Evolutionary conservation across 2,329 filamentous ascomycete species (phyloP), one percentile per base, ranked within the genome.

Genomic region (Monascus ruber): DNA sequence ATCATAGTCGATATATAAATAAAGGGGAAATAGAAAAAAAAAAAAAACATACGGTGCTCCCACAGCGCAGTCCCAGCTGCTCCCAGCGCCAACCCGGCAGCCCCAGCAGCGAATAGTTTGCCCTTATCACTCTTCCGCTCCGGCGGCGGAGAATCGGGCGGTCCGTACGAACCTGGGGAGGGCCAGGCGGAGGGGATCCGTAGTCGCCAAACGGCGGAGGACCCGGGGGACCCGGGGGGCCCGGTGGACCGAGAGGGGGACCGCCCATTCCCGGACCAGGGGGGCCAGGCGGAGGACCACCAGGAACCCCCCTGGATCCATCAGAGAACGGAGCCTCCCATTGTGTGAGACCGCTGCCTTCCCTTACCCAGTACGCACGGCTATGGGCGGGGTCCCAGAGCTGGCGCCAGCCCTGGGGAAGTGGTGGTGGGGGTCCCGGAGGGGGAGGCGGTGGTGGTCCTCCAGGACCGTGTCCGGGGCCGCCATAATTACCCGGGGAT

Each of bases 321-420:
- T 28, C 31, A 8, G 39, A 40, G 10, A 45, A 48, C 37, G 79
- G 77, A 10, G 70, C 66, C 45, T 81, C 76, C 79, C 79, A 83
- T 57, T 82, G 77, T 0, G 75, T 72, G 42, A 70, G 71, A 17
- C 77, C 76, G 8, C 75, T 75, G 35, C 72, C 66, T 41, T 75
- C 63, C 56, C 83, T 77, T 41, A 77, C 68, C 52, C 79, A 84
- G 62, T 75, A 83, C 65, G 75, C 81, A 40, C 75, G 73, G 52
- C 79, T 73, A 43, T 69, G 64, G 42, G 66, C 68, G 41, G 74
- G 70, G 47, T 83, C 79, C 60, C 72, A 83, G 56, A 80, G 73
- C 24, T 76, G 66, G 26, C 66, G 62, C 79, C 79, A 83, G 47
- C 79, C 79, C 36, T 67, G 53, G 24, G 79, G 70, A 46, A 81